Conservation (phyloP, 2,329 filamentous ascomycete genomes). For the Trichoderma afroharzianum region DNA sequence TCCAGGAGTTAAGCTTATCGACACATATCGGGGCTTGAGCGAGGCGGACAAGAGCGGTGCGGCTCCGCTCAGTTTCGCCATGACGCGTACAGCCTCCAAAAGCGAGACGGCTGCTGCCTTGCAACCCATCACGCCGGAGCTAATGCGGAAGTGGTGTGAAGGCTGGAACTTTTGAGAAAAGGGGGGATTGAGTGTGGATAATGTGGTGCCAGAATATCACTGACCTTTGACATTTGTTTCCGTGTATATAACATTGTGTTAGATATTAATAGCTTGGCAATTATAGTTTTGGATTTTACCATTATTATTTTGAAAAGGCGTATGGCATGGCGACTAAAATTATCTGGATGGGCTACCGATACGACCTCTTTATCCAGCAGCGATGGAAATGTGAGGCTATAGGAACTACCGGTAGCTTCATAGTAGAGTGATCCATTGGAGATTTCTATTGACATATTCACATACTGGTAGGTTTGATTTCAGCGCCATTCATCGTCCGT, state of each 20-base stretch:
- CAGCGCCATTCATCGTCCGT: too few species aligned
- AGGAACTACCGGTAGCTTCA: accelerated
- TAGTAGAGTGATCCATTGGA: background rate
- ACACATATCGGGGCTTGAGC: background rate
- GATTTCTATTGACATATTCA: background rate
- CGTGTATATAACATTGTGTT: background rate
- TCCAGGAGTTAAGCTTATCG: background rate
- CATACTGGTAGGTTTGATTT: too few species aligned
- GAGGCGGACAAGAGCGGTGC: background rate
- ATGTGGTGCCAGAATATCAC: background rate
- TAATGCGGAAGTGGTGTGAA: background rate
- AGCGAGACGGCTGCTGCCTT: background rate
- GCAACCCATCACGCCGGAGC: background rate
- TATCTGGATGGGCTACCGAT: too few species aligned
- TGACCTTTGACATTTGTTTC: background rate
- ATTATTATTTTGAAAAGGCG: background rate
- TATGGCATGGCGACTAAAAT: too few species aligned
- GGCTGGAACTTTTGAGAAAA: background rate
- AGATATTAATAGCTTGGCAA: background rate
- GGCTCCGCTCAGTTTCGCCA: background rate
- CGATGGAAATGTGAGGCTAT: too few species aligned
- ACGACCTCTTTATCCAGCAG: too few species aligned
- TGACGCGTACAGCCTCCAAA: background rate
- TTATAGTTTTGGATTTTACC: background rate
- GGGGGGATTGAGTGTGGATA: background rate